Base-by-base conservation (phyloP, 768 basidiomycete genomes). In the Suillus lakei region DNA sequence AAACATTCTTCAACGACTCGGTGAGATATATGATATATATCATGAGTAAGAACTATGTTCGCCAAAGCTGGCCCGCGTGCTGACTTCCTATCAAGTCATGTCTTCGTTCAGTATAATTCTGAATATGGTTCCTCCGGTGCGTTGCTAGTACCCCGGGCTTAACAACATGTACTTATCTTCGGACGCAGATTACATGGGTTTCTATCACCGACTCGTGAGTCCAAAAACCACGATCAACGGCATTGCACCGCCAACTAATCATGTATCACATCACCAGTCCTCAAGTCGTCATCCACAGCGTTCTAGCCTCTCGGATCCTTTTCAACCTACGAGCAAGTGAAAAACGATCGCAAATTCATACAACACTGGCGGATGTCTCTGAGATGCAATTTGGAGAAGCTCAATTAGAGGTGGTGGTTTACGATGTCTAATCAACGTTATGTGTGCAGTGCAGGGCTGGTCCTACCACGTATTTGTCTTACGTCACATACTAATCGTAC, bases 251-350 rank as follows among this genome's bases (percentile, higher is more conserved):
- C 2, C 15, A 61, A 54, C 23, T 50, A 7, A 26, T 51, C n/a
- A 46, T 28, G 13, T 34, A n/a, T 32, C 28, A n/a, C 18, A 21
- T 6, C 30, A 23, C 48, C 13, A 64, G 58, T 41, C 38, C 30
- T 10, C 58, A 64, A 15, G 12, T 64, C 8, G 39, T 41, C 41
- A 39, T 56, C 38, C 36, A 63, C 34, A 55, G 36, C 54, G 36
- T 56, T 15, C 48, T 30, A 18, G 62, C 50, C 12, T 54, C 61
- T 8, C 34, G 34, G 16, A 54, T 51, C 8, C 39, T 62, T 36
- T 43, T 63, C 39, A 56, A 63, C 53, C 28, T 63, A 39, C 62
- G 30, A 32, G 26, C 38, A 44, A 32, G 30, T 54, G 54, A 55
- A 55, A 12, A 2, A 54, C 32, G 30, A 21, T 32, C 32, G 5